Evolutionary conservation across 2,329 filamentous ascomycete genomes (phyloP).

Genomic region (Sarocladiaceae sp.): DNA sequence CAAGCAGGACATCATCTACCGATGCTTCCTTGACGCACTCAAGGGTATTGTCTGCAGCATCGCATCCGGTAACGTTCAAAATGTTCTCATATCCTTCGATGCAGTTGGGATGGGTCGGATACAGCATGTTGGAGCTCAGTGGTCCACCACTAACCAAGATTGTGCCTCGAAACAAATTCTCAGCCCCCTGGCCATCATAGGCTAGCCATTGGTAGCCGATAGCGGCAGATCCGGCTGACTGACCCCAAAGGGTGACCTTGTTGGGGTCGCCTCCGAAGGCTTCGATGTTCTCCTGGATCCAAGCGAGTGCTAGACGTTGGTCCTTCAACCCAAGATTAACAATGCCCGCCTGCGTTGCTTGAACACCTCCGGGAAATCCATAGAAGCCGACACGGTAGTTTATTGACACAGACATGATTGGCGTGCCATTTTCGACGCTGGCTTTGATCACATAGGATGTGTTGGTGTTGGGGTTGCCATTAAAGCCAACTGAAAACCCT

Average conservation of each 20-base stretch:
- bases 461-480: not conserved
- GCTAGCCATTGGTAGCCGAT: not conserved
- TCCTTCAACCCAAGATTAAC: conserved; percentile 23
- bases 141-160: not conserved
- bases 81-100: not conserved
- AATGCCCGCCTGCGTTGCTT: conserved; percentile 26
- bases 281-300: conserved; percentile 25
- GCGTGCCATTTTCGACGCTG: not conserved
- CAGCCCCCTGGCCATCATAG: not conserved
- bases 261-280: conserved; percentile 22
- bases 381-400: conserved; percentile 40
- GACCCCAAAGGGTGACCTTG: conserved; percentile 26
- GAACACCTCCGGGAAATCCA: conserved; percentile 32
- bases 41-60: not conserved
- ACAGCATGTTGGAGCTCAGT: not conserved
- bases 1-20: not conserved
- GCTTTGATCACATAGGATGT: not conserved
- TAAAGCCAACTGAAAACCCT: not conserved
- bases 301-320: conserved; percentile 24
- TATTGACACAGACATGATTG: conserved; percentile 26
- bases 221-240: conserved; percentile 30
- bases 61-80: not conserved
- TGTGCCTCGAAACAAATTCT: not conserved
- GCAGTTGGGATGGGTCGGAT: not conserved
- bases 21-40: not conserved